Evolutionary conservation across 805 yeast species (phyloP), one percentile per base, ranked within the genome.

Genomic region (Sugiyamaella qingdaonensis): DNA sequence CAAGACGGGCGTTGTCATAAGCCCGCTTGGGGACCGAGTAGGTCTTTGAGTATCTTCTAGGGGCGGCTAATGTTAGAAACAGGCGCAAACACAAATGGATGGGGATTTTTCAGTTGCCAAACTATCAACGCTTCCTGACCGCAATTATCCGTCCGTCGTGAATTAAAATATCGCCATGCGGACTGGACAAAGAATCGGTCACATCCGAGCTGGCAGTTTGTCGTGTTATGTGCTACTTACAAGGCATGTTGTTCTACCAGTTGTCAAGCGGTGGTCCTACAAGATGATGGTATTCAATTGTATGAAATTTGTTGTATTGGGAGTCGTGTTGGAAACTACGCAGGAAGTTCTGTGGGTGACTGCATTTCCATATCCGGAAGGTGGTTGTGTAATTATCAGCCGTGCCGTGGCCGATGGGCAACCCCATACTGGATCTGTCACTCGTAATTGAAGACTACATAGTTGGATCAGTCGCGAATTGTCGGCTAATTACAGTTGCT

Each of bases 21-120:
- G 98, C 97, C 78, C 95, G 89, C 86, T 88, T 90, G 82, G 99
- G 99, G 75, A 92, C 96, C 74, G 97, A 80, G 89, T 88, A 94
- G 73, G 99, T 94, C 90, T 94, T 94, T 70, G 99, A 92, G 87
- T 92, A 86, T 75, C 96, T 89, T 84, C 96, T 88, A 82, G 99
- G 98, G 71, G 97, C 96, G 82, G 95, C 95, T 88, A 64, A 13
- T 47, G 44, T 36, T 47, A 35, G 44, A 34, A 4, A 16, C 29
- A 14, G 49, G 41, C 11, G 7, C 29, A 24, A 3, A 24, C 29
- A 24, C 29, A 7, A 24, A 24, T 24, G 29, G 29, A n/a, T 16
- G n/a, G 29, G 29, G 29, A 8, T 14, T 16, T 14, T 16, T 35
- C 39, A 8, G 18, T 14, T 16, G 18, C 39, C 14, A 35, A 16